A percentile compares a stretch with the other conserved stretches of the same genome.
Evolutionary conservation across 2,329 filamentous ascomycete species (phyloP).

Genomic region (Botryotinia narcissicola): DNA sequence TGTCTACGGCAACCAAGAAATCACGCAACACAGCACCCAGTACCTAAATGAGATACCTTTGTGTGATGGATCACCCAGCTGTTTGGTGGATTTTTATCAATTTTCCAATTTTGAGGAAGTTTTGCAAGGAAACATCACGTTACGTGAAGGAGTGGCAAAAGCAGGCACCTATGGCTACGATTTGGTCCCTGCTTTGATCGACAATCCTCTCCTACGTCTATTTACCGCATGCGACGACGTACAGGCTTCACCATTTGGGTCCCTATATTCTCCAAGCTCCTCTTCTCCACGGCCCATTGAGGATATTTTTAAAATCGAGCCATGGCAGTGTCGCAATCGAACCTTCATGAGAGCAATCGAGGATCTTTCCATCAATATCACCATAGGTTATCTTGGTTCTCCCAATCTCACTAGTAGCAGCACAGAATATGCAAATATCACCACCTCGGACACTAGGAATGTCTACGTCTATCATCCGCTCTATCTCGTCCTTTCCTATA

Average conservation of each 20-base stretch:
- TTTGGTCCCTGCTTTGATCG: too few species aligned
- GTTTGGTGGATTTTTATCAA: not conserved
- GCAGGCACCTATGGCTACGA: too few species aligned
- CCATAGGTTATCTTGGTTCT: too few species aligned
- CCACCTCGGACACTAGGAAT: too few species aligned
- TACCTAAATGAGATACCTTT: not conserved
- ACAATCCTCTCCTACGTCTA: not conserved
- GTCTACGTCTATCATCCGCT: too few species aligned
- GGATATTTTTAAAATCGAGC: not conserved
- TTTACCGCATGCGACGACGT: not conserved
- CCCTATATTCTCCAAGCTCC: too few species aligned
- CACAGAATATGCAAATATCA: too few species aligned
- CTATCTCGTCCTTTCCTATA: too few species aligned
- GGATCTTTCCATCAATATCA: too few species aligned
- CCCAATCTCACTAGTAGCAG: too few species aligned
- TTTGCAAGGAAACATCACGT: not conserved
- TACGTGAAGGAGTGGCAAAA: not conserved
- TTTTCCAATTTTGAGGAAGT: not conserved
- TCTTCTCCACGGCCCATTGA: too few species aligned
- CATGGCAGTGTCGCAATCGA: not conserved
- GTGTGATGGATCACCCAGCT: not conserved
- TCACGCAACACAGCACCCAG: not conserved
- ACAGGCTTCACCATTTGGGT: not conserved
- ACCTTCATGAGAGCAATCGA: not conserved
- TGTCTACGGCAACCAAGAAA: not conserved